A percentile compares a stretch with the other conserved stretches of the same genome.
phyloP scores from a whole-genome alignment of 345 rosid species.

The Gossypium sturtianum region DNA sequence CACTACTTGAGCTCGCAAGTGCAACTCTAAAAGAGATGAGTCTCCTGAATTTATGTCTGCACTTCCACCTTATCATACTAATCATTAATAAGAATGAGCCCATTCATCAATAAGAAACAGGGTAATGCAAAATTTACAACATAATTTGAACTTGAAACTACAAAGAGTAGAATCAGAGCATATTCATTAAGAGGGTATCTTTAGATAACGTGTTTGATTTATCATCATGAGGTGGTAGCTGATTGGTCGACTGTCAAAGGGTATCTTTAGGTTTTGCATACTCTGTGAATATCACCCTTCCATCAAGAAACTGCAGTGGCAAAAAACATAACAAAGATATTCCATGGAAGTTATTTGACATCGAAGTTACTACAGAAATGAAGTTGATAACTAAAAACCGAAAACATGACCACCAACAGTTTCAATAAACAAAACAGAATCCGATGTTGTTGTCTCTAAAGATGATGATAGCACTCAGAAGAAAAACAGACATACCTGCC shows the following conservation, averaged over 20 bases:
- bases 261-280: not conserved
- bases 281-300: conserved; percentile 11
- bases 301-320: not conserved
- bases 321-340: not conserved
- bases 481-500: not conserved
- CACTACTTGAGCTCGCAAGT: too few species aligned
- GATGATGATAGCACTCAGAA: not conserved
- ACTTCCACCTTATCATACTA: not conserved
- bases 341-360: not conserved
- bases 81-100: not conserved
- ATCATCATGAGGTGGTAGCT: not conserved
- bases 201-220: not conserved
- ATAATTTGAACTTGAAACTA: not conserved
- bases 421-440: not conserved
- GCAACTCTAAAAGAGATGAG: too few species aligned
- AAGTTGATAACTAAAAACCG: not conserved
- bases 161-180: not conserved
- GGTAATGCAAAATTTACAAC: not conserved
- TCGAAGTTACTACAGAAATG: not conserved
- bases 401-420: not conserved
- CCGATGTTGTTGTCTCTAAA: not conserved
- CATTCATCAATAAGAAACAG: not conserved
- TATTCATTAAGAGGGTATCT: not conserved
- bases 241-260: not conserved
- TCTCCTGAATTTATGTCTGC: too few species aligned